Base-by-base conservation (phyloP, 2,329 filamentous ascomycete species). In the Scedosporium boydii region DNA sequence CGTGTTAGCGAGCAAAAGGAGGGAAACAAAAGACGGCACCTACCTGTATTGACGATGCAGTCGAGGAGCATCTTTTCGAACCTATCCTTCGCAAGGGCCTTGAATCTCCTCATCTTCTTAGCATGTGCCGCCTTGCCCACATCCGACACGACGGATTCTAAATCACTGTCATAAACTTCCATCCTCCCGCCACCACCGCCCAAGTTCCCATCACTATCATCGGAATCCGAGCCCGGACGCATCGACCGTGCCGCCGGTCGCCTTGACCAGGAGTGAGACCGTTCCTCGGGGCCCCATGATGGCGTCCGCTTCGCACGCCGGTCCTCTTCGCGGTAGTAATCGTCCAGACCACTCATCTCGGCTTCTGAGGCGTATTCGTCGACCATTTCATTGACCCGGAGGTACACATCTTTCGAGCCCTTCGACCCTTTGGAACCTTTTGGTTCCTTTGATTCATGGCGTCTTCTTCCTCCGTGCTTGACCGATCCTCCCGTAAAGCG, bases 21-120 rank as follows among this genome's bases (percentile, higher is more conserved):
- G 29, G 29, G 2, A 34, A 34, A 34, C 2, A 14, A 38, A 38
- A 38, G 9, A 38, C 10, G 10, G 10, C 10, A 4, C 42, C 29
- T 27, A 60, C 58, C 58, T 4, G 58, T 60, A 21, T 60, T 60
- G 21, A 60, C 58, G 23, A 60, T 60, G 42, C 58, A 60, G 7
- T 60, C 58, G 21, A 60, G 58, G 6, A 60, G 27, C 58, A 60
- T 60, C 38, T 51, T 48, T 27, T 60, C 58, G 21, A 60, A 60
- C 6, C 29, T 23, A 26, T 48, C 26, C n/a, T 21, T 48, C 23
- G 58, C 58, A 14, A 48, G 38, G 12, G 38, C 42, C 10, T 51
- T 46, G 21, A 26, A 48, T 10, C 44, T 44, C 42, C 58, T 26
- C 58, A 60, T 48, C 42, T 60, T 60, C 51, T 55, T 55, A 5